Percentiles rank a stretch among this genome's conserved stretches.
These are phyloP conservation scores for Solanum virginianum DNA, from an alignment of 257 asterid species.

Conservation along the genomic window DNA sequence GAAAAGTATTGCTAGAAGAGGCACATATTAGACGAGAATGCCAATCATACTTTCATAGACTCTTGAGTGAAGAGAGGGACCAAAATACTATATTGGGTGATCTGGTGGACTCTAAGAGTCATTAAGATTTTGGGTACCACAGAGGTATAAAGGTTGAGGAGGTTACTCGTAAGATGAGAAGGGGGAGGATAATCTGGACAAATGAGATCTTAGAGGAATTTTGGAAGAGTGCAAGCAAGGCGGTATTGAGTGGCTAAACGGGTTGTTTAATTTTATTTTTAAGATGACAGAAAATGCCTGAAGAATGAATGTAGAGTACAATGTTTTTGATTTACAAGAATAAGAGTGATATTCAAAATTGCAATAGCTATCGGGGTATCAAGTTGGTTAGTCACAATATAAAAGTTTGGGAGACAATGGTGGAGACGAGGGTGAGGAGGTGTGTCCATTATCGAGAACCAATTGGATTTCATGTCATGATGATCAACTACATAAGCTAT, in stretches of 20 bases:
- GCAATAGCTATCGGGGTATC: not conserved
- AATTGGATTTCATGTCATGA: not conserved
- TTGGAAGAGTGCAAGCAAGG: not conserved
- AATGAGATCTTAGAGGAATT: not conserved
- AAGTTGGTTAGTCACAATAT: not conserved
- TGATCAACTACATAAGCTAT: not conserved
- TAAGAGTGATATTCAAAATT: not conserved
- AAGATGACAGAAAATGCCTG: not conserved
- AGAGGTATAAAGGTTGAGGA: not conserved
- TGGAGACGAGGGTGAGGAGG: not conserved
- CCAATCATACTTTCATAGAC: not conserved
- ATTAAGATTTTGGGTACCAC: not conserved
- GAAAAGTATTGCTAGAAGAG: not conserved
- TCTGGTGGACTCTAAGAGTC: not conserved
- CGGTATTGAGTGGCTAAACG: not conserved
- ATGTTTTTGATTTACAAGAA: not conserved
- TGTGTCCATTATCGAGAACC: not conserved
- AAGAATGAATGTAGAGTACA: not conserved
- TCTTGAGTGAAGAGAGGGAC: not conserved
- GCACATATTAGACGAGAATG: not conserved
- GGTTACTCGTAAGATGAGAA: not conserved
- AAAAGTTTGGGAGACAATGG: not conserved
- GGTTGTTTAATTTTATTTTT: not conserved
- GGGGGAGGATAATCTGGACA: not conserved
- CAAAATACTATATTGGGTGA: not conserved